phyloP scores from a whole-genome alignment of 441 rosid genomes.

The Flueggea neowawraea region DNA sequence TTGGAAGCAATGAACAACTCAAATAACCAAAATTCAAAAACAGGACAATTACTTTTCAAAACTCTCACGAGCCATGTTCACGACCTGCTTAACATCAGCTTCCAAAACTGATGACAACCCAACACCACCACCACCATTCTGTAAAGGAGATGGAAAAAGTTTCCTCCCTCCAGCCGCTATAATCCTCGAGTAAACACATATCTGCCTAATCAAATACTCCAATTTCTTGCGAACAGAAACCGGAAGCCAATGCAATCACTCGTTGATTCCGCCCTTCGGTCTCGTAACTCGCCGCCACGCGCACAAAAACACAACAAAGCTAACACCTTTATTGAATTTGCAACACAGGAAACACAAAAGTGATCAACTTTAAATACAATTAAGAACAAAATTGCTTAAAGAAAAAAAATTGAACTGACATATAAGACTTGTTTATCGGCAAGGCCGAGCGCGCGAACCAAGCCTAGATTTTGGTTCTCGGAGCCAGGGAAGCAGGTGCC shows the following conservation, averaged over 20 bases:
- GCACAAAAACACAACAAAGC: conserved; percentile 1
- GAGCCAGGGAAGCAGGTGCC: conserved; percentile 82
- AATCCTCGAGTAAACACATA: conserved; percentile 49
- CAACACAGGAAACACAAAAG: no score
- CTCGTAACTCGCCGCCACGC: conserved; percentile 71
- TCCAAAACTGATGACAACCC: conserved; percentile 73
- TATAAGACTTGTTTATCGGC: conserved; percentile 58
- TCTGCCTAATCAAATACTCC: conserved; percentile 41
- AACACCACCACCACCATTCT: conserved; percentile 44
- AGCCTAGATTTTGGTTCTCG: conserved; percentile 85
- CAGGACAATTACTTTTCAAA: conserved; percentile 60
- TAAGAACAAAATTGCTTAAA: no score
- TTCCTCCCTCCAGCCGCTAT: conserved; percentile 34
- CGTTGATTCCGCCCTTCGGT: conserved; percentile 90
- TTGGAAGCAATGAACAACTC: background rate
- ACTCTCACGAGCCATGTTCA: conserved; percentile 64
- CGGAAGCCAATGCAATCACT: conserved; percentile 94
- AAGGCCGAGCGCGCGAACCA: conserved; percentile 83
- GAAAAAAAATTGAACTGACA: conserved; percentile 40
- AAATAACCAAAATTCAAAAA: conserved; percentile 3
- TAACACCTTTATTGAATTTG: background rate
- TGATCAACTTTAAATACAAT: no score
- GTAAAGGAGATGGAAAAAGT: conserved; percentile 22
- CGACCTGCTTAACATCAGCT: conserved; percentile 79
- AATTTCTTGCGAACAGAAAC: conserved; percentile 73